These are phyloP conservation scores for Rehmannia glutinosa DNA, from an alignment of 257 asterid species.

Conservation along the genomic window DNA sequence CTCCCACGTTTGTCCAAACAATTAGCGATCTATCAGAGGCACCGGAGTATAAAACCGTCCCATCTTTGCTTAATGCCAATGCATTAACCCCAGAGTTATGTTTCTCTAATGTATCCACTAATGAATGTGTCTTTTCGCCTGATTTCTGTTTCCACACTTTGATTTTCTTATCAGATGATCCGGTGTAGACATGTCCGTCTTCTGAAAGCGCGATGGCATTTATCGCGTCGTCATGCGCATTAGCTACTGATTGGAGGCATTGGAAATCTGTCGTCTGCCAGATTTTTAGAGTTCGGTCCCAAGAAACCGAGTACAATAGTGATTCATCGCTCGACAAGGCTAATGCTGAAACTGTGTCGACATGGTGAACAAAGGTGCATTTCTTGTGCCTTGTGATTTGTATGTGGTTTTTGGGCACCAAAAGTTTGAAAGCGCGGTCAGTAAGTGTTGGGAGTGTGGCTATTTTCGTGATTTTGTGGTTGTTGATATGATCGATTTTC, in stretches of 20 bases:
- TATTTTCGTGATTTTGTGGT: slow-evolving; percentile 27
- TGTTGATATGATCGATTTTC: slow-evolving; percentile 34
- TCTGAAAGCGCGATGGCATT: slow-evolving; percentile 46
- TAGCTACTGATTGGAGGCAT: slow-evolving; percentile 58
- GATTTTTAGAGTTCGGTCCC: slow-evolving; percentile 70
- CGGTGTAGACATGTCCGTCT: slow-evolving; percentile 50
- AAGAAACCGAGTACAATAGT: slow-evolving; percentile 68
- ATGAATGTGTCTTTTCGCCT: slow-evolving; percentile 34
- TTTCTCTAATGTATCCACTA: slow-evolving; percentile 40
- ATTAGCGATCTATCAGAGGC: slow-evolving; percentile 47
- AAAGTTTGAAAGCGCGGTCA: slow-evolving; percentile 49
- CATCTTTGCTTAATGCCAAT: slow-evolving; percentile 50
- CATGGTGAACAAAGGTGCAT: slow-evolving; percentile 70
- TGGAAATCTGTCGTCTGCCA: slow-evolving; percentile 60
- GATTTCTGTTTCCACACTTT: slow-evolving; percentile 49
- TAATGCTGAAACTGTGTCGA: slow-evolving; percentile 61
- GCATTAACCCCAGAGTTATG: slow-evolving; percentile 68
- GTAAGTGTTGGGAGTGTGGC: slow-evolving; percentile 61
- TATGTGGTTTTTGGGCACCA: slow-evolving; percentile 50
- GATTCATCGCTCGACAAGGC: slow-evolving; percentile 50
- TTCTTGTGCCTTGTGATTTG: slow-evolving; percentile 51
- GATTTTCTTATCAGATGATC: slow-evolving; percentile 66
- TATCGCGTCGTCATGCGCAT: slow-evolving; percentile 84
- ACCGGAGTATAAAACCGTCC: slow-evolving; percentile 49
- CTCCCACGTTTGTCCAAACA: slow-evolving; percentile 40